phyloP scores from a whole-genome alignment of 306 rosid genomes.

The Hippophae rhamnoides region DNA sequence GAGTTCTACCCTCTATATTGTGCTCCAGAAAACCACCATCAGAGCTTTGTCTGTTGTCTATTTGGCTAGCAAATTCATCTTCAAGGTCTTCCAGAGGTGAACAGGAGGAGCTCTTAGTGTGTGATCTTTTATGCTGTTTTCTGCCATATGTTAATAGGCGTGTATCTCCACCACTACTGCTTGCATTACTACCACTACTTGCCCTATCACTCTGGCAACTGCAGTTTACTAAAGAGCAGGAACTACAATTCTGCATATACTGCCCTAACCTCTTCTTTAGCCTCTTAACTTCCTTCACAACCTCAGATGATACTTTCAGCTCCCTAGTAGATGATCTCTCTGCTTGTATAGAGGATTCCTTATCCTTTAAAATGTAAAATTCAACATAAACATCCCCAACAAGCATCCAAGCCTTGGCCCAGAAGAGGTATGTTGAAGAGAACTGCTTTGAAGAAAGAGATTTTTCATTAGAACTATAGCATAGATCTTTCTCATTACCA shows the following conservation, averaged over 20 bases:
- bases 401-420: conserved; percentile 92
- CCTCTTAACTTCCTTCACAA: conserved; percentile 91
- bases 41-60: conserved; percentile 24
- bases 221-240: conserved; percentile 87
- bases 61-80: conserved; percentile 25
- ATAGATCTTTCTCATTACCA: conserved; percentile 28
- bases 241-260: conserved; percentile 57
- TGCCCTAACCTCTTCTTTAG: conserved; percentile 77
- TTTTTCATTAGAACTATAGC: conserved; percentile 24
- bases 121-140: conserved; percentile 45
- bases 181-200: conserved; percentile 93
- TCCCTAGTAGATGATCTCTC: conserved; percentile 44
- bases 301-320: conserved; percentile 82
- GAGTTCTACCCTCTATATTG: conserved; percentile 18
- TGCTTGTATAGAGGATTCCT: conserved; percentile 35
- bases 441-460: conserved; percentile 43
- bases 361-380: conserved; percentile 45
- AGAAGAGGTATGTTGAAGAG: conserved; percentile 69
- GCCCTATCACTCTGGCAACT: conserved; percentile 97
- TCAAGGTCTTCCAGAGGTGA: conserved; percentile 38
- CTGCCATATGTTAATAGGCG: conserved; percentile 35
- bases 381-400: conserved; percentile 87
- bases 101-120: conserved; percentile 30
- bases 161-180: conserved; percentile 53
- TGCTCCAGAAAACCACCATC: conserved; percentile 26